phyloP scores from a whole-genome alignment of 2,329 filamentous ascomycete genomes.

The Colletotrichum musae region DNA sequence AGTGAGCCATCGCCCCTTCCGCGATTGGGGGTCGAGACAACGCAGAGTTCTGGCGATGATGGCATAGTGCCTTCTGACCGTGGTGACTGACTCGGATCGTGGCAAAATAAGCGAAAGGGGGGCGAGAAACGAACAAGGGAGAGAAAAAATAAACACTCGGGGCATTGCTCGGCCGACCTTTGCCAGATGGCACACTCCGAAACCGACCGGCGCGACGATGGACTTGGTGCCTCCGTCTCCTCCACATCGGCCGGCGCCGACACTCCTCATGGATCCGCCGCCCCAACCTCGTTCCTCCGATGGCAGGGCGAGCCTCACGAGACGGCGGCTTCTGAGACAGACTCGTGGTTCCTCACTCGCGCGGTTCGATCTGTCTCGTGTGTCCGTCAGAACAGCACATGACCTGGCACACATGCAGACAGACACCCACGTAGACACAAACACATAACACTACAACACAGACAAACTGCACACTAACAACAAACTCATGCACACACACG shows the following conservation, averaged over 20 bases:
- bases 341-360: background rate
- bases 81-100: constrained; percentile 4
- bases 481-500: background rate
- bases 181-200: constrained; percentile 11
- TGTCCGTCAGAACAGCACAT: background rate
- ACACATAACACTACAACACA: too few relatives aligned
- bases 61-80: background rate
- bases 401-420: background rate
- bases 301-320: constrained; percentile 20
- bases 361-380: constrained; percentile 15
- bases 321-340: constrained; percentile 20
- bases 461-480: too few relatives aligned
- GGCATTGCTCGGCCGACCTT: constrained; percentile 12
- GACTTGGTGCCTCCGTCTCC: background rate
- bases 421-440: background rate
- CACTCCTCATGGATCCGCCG: constrained; percentile 20
- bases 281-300: constrained; percentile 22
- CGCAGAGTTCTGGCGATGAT: constrained; percentile 23
- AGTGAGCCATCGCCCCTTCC: too few relatives aligned
- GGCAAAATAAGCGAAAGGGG: constrained; percentile 1
- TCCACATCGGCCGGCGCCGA: constrained; percentile 31
- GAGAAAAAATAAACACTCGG: constrained; percentile 1
- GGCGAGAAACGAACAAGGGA: too few relatives aligned
- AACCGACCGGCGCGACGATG: constrained; percentile 15
- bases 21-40: constrained; percentile 1